Evolutionary conservation across 371 early-diverging fungal species (phyloP).

Genomic region (Encephalitozoon romaleae): DNA sequence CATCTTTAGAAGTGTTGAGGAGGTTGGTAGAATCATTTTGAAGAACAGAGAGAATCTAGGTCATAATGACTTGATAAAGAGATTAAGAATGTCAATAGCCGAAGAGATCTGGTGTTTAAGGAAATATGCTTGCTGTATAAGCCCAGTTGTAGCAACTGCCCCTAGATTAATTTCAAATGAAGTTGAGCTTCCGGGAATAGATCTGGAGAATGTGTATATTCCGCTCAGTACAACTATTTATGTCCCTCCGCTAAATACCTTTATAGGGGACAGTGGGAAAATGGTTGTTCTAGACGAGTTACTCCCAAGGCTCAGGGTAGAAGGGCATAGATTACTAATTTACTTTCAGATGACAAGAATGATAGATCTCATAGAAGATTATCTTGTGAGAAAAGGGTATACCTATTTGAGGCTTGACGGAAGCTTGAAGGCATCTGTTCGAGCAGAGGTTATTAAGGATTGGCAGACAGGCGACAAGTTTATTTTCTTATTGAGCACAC

Average conservation of each 20-base stretch:
- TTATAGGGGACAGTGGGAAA: constrained; percentile 85
- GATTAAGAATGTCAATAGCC: not conserved
- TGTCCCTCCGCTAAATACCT: constrained; percentile 67
- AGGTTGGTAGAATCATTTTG: not conserved
- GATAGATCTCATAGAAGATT: constrained; percentile 81
- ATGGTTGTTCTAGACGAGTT: constrained; percentile 74
- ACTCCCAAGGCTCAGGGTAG: constrained; percentile 72
- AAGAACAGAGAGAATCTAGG: not conserved
- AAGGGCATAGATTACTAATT: constrained; percentile 81
- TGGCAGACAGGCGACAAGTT: constrained; percentile 63
- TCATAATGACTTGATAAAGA: not conserved
- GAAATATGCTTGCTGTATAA: not conserved
- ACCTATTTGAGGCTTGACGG: constrained; percentile 84
- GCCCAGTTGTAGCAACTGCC: not conserved
- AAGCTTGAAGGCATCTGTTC: constrained; percentile 76
- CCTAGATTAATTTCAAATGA: not conserved
- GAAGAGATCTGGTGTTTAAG: not conserved
- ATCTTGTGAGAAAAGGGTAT: constrained; percentile 55
- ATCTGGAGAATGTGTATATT: not conserved
- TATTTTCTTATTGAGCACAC: constrained; percentile 86
- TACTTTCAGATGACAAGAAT: constrained; percentile 97
- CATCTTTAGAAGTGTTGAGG: not conserved
- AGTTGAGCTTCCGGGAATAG: not conserved
- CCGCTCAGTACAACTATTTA: not conserved
- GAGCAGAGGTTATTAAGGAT: constrained; percentile 72